Evolutionary conservation across 345 rosid species (phyloP).

Genomic region (Acer yangbiense): DNA sequence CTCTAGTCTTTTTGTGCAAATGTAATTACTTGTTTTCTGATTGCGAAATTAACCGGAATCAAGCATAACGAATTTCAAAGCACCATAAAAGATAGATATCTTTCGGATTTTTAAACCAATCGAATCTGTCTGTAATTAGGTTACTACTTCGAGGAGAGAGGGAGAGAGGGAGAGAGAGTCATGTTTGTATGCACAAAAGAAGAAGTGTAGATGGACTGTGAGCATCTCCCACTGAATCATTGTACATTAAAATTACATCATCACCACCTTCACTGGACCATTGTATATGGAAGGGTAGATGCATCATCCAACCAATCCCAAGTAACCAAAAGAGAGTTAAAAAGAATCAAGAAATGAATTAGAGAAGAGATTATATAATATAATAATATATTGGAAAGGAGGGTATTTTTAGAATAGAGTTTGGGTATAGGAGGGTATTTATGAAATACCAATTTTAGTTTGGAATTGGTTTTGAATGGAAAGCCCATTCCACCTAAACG

Average conservation of each 20-base stretch:
- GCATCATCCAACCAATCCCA: constrained; percentile 21
- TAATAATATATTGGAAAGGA: not conserved
- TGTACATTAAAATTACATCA: constrained; percentile 21
- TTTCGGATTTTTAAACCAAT: too few relatives aligned
- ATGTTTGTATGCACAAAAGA: not conserved
- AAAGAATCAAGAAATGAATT: constrained; percentile 28
- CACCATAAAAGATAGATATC: too few relatives aligned
- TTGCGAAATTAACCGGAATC: too few relatives aligned
- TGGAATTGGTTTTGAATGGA: too few relatives aligned
- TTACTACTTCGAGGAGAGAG: too few relatives aligned
- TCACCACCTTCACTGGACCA: not conserved
- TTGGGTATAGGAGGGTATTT: too few relatives aligned
- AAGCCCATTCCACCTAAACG: not conserved
- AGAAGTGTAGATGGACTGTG: not conserved
- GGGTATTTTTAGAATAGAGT: too few relatives aligned
- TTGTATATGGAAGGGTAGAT: constrained; percentile 17
- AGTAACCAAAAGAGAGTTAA: constrained; percentile 8
- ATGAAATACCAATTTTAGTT: too few relatives aligned
- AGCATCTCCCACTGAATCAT: constrained; percentile 3
- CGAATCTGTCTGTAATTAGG: too few relatives aligned
- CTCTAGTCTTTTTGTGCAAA: not conserved
- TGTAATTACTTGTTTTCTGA: too few relatives aligned
- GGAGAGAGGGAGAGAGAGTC: too few relatives aligned
- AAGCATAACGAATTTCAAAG: too few relatives aligned
- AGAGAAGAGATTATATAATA: not conserved